Evolutionary conservation across 2,329 filamentous ascomycete genomes (phyloP).

Genomic region (Cucurbitaria berberidis): DNA sequence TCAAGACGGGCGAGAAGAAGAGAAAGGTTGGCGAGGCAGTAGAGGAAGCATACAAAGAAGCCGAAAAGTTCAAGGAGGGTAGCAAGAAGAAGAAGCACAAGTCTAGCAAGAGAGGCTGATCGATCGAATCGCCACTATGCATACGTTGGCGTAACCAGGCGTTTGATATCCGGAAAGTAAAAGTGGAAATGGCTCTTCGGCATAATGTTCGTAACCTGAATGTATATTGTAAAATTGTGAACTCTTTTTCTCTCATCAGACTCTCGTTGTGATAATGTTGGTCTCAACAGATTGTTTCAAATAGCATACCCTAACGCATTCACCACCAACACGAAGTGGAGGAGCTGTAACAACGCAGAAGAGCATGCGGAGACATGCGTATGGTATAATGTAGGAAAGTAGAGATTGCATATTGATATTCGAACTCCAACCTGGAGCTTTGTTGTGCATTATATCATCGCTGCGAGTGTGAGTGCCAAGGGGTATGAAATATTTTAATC

Average conservation of each 20-base stretch:
- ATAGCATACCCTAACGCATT: too few relatives aligned
- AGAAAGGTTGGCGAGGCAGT: constrained; percentile 70
- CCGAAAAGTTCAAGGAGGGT: constrained; percentile 42
- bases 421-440: too few relatives aligned
- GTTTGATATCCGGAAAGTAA: background rate
- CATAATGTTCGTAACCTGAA: background rate
- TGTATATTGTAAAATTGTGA: background rate
- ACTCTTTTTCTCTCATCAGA: background rate
- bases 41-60: constrained; percentile 54
- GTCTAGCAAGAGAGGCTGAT: constrained; percentile 53
- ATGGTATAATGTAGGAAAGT: too few relatives aligned
- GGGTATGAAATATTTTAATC: too few relatives aligned
- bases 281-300: too few relatives aligned
- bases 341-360: too few relatives aligned
- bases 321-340: too few relatives aligned
- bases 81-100: constrained; percentile 47
- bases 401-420: too few relatives aligned
- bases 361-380: too few relatives aligned
- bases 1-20: constrained; percentile 79
- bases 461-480: too few relatives aligned
- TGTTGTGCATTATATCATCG: too few relatives aligned
- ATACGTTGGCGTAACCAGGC: background rate
- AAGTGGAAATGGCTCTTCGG: background rate
- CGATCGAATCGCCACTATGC: background rate
- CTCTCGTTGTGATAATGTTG: too few relatives aligned